Evolutionary conservation across 2,329 filamentous ascomycete genomes (phyloP).

Genomic region (Penicillium griseofulvum): DNA sequence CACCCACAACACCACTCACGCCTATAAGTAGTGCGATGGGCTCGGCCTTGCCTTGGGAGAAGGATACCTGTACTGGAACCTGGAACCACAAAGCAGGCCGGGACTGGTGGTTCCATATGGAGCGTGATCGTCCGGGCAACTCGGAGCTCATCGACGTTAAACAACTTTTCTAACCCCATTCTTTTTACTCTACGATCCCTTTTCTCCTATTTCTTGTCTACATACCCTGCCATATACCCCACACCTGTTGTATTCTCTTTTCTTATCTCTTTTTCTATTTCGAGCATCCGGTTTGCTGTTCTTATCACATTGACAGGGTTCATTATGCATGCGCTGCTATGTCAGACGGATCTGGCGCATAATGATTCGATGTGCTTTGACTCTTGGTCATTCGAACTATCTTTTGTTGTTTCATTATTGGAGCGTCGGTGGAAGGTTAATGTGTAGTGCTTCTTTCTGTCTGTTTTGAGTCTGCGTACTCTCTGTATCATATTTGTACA

Average conservation of each 20-base stretch:
- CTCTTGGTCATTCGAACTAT: neutral
- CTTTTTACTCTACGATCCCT: neutral
- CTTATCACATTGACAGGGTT: neutral
- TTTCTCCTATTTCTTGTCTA: constrained; percentile 8
- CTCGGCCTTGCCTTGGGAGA: constrained; percentile 37
- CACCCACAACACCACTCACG: constrained; percentile 33
- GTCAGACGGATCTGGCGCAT: neutral
- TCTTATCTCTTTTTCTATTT: constrained; percentile 3
- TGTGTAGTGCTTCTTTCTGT: constrained; percentile 3
- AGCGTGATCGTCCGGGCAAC: constrained; percentile 40
- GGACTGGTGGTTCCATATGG: constrained; percentile 48
- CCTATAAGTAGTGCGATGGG: constrained; percentile 30
- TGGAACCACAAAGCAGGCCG: constrained; percentile 45
- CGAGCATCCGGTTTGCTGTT: neutral
- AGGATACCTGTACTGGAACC: constrained; percentile 44
- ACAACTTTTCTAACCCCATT: constrained; percentile 33
- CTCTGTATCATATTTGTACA: constrained; percentile 15
- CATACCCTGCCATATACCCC: constrained; percentile 23
- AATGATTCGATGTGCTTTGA: neutral
- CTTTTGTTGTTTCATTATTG: constrained; percentile 9
- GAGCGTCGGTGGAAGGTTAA: constrained; percentile 2
- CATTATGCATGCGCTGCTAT: constrained; percentile 7
- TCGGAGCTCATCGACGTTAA: constrained; percentile 33
- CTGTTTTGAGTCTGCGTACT: constrained; percentile 8
- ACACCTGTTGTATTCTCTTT: constrained; percentile 20